Evolutionary conservation across 2,329 filamentous ascomycete species (phyloP).

Genomic region (Penicillium decumbens): DNA sequence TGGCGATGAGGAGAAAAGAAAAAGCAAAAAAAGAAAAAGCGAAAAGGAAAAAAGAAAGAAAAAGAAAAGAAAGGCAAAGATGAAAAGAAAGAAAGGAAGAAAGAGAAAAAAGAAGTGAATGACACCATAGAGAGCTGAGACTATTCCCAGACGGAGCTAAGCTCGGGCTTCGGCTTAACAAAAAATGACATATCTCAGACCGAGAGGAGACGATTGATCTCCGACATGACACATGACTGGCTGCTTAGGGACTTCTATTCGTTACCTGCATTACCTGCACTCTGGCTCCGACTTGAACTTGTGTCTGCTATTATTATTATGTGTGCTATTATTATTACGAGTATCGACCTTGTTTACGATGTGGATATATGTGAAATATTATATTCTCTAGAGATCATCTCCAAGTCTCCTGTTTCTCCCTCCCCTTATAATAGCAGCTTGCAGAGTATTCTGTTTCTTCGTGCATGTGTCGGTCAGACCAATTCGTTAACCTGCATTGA

Average conservation of each 20-base stretch:
- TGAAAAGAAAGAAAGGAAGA: neutral
- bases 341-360: constrained; percentile 3
- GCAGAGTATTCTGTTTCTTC: constrained; percentile 9
- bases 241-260: constrained; percentile 11
- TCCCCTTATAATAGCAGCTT: constrained; percentile 15
- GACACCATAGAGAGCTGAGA: neutral
- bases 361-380: constrained; percentile 14
- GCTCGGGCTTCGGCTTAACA: constrained; percentile 9
- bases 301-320: constrained; percentile 8
- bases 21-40: too few species aligned
- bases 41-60: neutral
- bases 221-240: constrained; percentile 14
- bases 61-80: neutral
- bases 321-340: constrained; percentile 11
- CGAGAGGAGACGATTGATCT: constrained; percentile 2
- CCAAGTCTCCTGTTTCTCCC: neutral
- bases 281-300: constrained; percentile 16
- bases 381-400: neutral
- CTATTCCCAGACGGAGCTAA: constrained; percentile 18
- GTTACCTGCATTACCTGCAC: constrained; percentile 13
- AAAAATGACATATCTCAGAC: constrained; percentile 26
- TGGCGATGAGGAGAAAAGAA: too few species aligned
- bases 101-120: neutral
- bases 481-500: constrained; percentile 14
- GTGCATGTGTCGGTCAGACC: constrained; percentile 14